Conservation (phyloP, 257 asterid species). For the Coffea eugenioides region DNA sequence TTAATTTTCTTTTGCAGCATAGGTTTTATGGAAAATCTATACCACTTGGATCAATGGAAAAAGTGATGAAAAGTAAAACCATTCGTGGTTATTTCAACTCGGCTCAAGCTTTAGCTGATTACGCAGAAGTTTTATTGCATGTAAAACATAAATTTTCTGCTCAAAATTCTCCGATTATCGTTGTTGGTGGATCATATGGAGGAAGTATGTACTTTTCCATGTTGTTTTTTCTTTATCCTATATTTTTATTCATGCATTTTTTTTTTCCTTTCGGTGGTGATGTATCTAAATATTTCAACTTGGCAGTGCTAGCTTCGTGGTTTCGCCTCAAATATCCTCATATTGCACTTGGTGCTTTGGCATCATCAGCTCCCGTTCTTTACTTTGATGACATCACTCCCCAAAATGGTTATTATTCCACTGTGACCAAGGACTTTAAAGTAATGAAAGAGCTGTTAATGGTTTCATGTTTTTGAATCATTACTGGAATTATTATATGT, state of each 20-base stretch:
- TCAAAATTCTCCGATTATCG: conserved; percentile 58
- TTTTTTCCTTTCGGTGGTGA: neutral
- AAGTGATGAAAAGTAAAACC: conserved; percentile 38
- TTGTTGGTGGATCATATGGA: conserved; percentile 77
- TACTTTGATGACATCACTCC: conserved; percentile 69
- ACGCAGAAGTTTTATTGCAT: conserved; percentile 57
- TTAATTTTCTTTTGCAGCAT: conserved; percentile 38
- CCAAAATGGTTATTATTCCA: conserved; percentile 49
- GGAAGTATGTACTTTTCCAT: conserved; percentile 51
- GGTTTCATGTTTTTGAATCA: neutral
- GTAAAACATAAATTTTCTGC: conserved; percentile 47
- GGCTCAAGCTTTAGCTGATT: conserved; percentile 84
- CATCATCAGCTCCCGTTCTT: conserved; percentile 82
- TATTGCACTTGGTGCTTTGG: conserved; percentile 70
- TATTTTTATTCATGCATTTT: neutral
- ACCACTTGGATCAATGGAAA: conserved; percentile 53
- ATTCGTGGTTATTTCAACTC: conserved; percentile 73
- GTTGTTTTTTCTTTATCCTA: no score
- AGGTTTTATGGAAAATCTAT: conserved; percentile 64
- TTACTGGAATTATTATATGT: neutral
- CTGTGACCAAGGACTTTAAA: conserved; percentile 55
- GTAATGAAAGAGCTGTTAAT: conserved; percentile 26
- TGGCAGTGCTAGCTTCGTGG: conserved; percentile 80
- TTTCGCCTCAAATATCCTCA: conserved; percentile 84
- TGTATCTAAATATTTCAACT: neutral